These are phyloP conservation scores for Mortierella sp. DNA, from an alignment of 371 early-diverging fungal species.

Conservation along the genomic window DNA sequence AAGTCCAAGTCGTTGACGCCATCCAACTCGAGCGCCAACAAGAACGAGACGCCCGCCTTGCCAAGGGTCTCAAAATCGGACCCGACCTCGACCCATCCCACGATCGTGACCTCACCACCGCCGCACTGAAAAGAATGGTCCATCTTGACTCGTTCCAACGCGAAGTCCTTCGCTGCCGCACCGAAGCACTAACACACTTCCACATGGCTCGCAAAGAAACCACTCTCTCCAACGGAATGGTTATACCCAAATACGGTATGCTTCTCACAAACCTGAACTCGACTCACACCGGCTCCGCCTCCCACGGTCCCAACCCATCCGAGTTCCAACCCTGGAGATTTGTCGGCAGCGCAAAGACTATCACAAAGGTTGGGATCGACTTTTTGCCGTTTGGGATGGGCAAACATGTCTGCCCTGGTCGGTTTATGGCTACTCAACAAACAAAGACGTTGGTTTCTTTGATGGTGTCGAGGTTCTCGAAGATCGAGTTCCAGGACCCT, in stretches of 20 bases:
- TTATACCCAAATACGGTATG: slow-evolving; percentile 56
- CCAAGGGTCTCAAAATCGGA: neutral
- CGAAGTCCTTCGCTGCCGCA: slow-evolving; percentile 56
- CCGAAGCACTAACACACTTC: slow-evolving; percentile 22
- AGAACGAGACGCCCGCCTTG: neutral
- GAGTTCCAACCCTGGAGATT: slow-evolving; percentile 63
- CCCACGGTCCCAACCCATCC: slow-evolving; percentile 35
- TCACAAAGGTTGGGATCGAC: slow-evolving; percentile 57
- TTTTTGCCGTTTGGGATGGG: slow-evolving; percentile 64
- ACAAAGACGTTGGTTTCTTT: slow-evolving; percentile 36
- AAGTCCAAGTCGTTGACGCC: slow-evolving; percentile 42
- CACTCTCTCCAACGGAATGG: slow-evolving; percentile 57
- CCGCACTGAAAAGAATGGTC: slow-evolving; percentile 53
- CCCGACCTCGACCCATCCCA: slow-evolving; percentile 22
- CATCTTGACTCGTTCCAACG: slow-evolving; percentile 65
- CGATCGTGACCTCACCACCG: slow-evolving; percentile 40
- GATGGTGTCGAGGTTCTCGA: slow-evolving; percentile 36
- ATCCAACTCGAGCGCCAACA: slow-evolving; percentile 21
- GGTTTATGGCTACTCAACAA: slow-evolving; percentile 49
- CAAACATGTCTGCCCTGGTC: slow-evolving; percentile 64
- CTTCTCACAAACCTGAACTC: slow-evolving; percentile 27
- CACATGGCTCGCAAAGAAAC: slow-evolving; percentile 53
- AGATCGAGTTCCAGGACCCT: slow-evolving; percentile 40
- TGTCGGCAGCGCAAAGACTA: slow-evolving; percentile 52
- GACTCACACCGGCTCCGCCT: neutral